Conservation (phyloP, 106 monocot species). For the Alisma plantagoaquatica region DNA sequence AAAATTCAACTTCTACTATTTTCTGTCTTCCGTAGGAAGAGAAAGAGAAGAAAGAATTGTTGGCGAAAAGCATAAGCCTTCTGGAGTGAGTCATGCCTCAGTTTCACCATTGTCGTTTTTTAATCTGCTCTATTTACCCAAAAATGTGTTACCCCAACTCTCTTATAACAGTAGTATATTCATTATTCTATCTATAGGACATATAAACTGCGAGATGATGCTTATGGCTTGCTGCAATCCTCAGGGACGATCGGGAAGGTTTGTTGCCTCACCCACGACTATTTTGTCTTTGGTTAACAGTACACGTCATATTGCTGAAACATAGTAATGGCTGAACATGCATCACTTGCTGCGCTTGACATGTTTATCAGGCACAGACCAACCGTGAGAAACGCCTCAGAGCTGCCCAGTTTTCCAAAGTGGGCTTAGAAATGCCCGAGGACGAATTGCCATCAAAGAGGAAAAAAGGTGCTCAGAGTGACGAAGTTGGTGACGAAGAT, state of each 20-base stretch:
- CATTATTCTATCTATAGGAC: conserved; percentile 29
- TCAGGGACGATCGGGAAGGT: conserved; percentile 96
- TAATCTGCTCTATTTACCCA: not conserved
- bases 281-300: not conserved
- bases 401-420: conserved; percentile 68
- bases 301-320: not conserved
- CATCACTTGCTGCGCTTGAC: not conserved
- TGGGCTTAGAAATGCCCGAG: conserved; percentile 61
- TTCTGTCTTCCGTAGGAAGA: conserved; percentile 34
- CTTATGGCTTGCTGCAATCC: conserved; percentile 50
- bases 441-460: conserved; percentile 33
- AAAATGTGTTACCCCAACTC: not conserved
- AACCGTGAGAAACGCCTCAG: conserved; percentile 51
- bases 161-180: not conserved
- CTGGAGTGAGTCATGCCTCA: conserved; percentile 56
- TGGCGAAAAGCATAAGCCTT: conserved; percentile 44
- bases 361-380: conserved; percentile 42
- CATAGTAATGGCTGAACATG: not conserved
- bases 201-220: conserved; percentile 53
- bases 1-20: not conserved
- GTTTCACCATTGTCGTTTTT: not conserved
- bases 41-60: conserved; percentile 50
- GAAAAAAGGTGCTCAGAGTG: conserved; percentile 2
- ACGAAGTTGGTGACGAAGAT: not conserved
- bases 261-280: conserved; percentile 8